Conservation (phyloP, 352 stramenopile species). For the Phytophthora litchii region DNA sequence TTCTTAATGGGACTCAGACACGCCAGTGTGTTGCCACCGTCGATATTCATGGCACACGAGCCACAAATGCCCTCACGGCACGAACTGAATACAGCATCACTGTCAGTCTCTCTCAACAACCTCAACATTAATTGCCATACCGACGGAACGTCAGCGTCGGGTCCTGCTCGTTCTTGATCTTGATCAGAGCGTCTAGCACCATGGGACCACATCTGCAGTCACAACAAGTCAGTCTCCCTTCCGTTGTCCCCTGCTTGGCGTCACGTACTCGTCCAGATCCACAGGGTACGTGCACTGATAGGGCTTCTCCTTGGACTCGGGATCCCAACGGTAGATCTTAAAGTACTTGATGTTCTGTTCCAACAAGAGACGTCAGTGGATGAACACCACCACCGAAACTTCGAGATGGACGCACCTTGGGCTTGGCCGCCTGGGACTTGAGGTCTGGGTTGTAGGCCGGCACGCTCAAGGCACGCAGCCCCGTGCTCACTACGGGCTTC, state of each 20-base stretch:
- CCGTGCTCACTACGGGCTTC: slow-evolving; percentile 45
- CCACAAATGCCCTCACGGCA: slow-evolving; percentile 99
- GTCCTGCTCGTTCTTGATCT: slow-evolving; percentile 99
- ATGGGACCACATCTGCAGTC: slow-evolving; percentile 94
- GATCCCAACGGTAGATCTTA: slow-evolving; percentile 99
- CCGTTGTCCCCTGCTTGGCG: not conserved
- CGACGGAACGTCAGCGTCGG: slow-evolving; percentile 98
- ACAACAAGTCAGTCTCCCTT: slow-evolving; percentile 6
- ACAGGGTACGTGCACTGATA: slow-evolving; percentile 97
- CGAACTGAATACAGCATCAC: slow-evolving; percentile 58
- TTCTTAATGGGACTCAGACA: slow-evolving; percentile 98
- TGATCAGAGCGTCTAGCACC: slow-evolving; percentile 99
- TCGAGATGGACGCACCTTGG: slow-evolving; percentile 56
- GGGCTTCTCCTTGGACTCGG: slow-evolving; percentile 94
- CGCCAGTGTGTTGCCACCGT: slow-evolving; percentile 98
- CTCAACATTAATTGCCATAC: slow-evolving; percentile 21
- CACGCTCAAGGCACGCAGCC: slow-evolving; percentile 63
- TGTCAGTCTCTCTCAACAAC: not conserved
- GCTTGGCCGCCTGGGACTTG: slow-evolving; percentile 74
- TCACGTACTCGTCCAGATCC: slow-evolving; percentile 95
- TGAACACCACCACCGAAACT: slow-evolving; percentile 22
- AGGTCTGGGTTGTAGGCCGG: slow-evolving; percentile 61
- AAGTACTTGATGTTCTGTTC: slow-evolving; percentile 97
- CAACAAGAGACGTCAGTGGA: slow-evolving; percentile 15
- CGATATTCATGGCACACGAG: slow-evolving; percentile 99